A percentile compares a stretch with the other conserved stretches of the same genome.
phyloP scores from a whole-genome alignment of 768 basidiomycete species.

The Dacryopinax primogenitus region DNA sequence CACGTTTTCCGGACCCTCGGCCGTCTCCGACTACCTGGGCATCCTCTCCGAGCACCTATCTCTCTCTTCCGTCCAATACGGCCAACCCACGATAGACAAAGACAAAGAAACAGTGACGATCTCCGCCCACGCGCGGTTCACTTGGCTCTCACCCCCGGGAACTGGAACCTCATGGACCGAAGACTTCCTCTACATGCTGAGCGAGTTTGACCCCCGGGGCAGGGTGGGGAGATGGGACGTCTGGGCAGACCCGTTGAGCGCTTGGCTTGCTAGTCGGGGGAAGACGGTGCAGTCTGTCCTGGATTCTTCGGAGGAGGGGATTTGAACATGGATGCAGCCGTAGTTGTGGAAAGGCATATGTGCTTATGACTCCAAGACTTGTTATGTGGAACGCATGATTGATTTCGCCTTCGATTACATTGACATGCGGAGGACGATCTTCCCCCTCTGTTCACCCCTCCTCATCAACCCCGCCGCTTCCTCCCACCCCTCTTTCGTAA shows the following conservation, averaged over 20 bases:
- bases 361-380: no score
- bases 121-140: not conserved
- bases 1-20: not conserved
- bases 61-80: not conserved
- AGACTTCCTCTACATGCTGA: not conserved
- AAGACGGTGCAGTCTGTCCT: not conserved
- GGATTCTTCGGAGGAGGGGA: not conserved
- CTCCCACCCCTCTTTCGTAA: not conserved
- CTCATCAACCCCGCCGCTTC: not conserved
- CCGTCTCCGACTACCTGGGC: not conserved
- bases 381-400: no score
- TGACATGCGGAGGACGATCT: not conserved
- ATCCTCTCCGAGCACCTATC: not conserved
- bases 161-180: not conserved
- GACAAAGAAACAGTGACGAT: not conserved
- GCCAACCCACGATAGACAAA: not conserved
- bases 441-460: not conserved
- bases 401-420: no score
- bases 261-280: slow-evolving; percentile 5
- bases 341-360: no score
- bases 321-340: not conserved
- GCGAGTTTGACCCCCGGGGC: not conserved
- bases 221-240: not conserved
- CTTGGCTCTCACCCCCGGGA: not conserved
- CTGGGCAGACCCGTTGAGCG: slow-evolving; percentile 4